These are phyloP conservation scores for Ophiostoma novo-ulmi DNA, from an alignment of 2,329 filamentous ascomycete genomes.

Conservation along the genomic window DNA sequence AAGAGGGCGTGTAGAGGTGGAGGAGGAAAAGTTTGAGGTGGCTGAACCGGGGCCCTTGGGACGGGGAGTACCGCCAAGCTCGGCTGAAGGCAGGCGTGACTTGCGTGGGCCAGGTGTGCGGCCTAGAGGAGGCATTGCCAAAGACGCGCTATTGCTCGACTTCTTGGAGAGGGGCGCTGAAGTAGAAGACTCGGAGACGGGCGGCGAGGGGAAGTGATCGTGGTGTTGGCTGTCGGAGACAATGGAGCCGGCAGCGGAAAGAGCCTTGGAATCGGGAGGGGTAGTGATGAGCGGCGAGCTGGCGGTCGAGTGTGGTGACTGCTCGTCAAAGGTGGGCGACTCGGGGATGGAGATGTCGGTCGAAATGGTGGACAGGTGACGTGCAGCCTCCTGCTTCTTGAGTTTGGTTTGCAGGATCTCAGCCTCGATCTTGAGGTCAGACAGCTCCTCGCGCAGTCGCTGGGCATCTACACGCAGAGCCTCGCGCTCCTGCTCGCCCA, in stretches of 20 bases:
- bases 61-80: slow-evolving; percentile 47
- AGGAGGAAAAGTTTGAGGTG: slow-evolving; percentile 32
- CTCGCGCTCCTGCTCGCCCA: slow-evolving; percentile 88
- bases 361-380: slow-evolving; percentile 53
- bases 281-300: slow-evolving; percentile 89
- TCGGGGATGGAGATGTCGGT: slow-evolving; percentile 60
- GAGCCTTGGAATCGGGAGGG: slow-evolving; percentile 67
- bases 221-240: slow-evolving; percentile 60
- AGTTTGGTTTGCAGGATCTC: slow-evolving; percentile 94
- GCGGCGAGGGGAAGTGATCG: slow-evolving; percentile 88
- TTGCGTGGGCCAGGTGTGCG: slow-evolving; percentile 43
- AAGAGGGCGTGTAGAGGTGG: slow-evolving; percentile 33
- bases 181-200: slow-evolving; percentile 81
- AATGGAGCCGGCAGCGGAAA: slow-evolving; percentile 51
- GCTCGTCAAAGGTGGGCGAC: slow-evolving; percentile 65
- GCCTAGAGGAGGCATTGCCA: slow-evolving; percentile 29
- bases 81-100: slow-evolving; percentile 51
- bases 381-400: slow-evolving; percentile 54
- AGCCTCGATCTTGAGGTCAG: slow-evolving; percentile 88
- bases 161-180: slow-evolving; percentile 59
- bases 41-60: slow-evolving; percentile 40
- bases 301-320: slow-evolving; percentile 76
- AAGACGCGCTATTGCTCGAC: slow-evolving; percentile 32
- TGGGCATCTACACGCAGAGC: slow-evolving; percentile 83
- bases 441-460: slow-evolving; percentile 81